Percentiles rank a stretch among this genome's conserved stretches.
Conservation (phyloP, 306 rosid species). For the Cotoneaster glaucophyllus region DNA sequence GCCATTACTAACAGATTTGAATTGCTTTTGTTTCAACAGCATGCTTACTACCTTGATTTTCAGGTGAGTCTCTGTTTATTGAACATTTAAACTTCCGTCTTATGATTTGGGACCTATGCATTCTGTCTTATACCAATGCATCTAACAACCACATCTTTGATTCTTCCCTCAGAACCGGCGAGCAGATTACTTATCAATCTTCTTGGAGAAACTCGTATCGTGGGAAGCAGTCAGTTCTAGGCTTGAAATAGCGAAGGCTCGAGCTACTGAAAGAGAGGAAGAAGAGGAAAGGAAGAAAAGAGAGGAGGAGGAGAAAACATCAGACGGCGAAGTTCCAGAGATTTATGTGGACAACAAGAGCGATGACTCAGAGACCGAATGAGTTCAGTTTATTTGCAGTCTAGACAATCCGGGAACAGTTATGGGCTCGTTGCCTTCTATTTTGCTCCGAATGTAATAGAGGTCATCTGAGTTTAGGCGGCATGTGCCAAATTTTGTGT, state of each 20-base stretch:
- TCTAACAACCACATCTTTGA: constrained; percentile 7
- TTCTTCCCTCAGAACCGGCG: constrained; percentile 49
- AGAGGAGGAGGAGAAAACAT: constrained; percentile 25
- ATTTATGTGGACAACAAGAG: constrained; percentile 30
- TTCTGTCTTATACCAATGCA: constrained; percentile 6
- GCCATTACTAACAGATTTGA: constrained; percentile 1
- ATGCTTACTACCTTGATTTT: constrained; percentile 86
- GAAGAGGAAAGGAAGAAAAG: constrained; percentile 35
- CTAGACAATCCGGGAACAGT: neutral
- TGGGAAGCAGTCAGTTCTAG: constrained; percentile 74
- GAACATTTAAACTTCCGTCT: constrained; percentile 1
- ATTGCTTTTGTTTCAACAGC: constrained; percentile 48
- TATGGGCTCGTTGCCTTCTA: neutral
- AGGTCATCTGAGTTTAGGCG: constrained; percentile 1
- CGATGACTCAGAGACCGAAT: constrained; percentile 32
- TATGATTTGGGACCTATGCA: neutral
- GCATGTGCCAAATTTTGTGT: neutral
- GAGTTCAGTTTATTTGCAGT: neutral
- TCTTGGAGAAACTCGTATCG: constrained; percentile 71
- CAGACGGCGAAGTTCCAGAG: constrained; percentile 23
- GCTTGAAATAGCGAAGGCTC: constrained; percentile 68
- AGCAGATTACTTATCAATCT: constrained; percentile 56
- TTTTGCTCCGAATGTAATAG: neutral
- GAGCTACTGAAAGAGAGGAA: constrained; percentile 39
- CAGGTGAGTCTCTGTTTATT: constrained; percentile 47